Evolutionary conservation across 768 basidiomycete genomes (phyloP).

Genomic region (Tricholoma terreum): DNA sequence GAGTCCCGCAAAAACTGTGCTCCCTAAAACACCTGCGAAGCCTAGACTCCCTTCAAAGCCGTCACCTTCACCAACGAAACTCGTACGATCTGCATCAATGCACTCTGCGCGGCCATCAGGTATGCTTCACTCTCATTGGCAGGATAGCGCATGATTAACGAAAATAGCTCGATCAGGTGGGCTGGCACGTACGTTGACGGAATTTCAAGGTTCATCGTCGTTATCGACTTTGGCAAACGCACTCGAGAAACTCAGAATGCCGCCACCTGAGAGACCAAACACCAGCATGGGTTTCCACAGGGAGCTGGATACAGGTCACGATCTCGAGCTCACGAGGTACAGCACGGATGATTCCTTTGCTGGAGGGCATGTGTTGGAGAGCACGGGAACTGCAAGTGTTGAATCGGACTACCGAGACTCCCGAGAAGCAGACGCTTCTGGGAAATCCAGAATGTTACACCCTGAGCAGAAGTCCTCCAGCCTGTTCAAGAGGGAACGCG

Average conservation of each 20-base stretch:
- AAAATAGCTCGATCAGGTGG: slow-evolving; percentile 12
- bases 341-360: slow-evolving; percentile 11
- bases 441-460: background rate
- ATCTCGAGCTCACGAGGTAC: slow-evolving; percentile 7
- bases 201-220: slow-evolving; percentile 37
- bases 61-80: slow-evolving; percentile 30
- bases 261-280: slow-evolving; percentile 62
- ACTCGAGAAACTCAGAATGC: slow-evolving; percentile 66
- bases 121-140: slow-evolving; percentile 13
- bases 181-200: slow-evolving; percentile 24
- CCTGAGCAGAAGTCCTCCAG: background rate
- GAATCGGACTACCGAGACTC: slow-evolving; percentile 1
- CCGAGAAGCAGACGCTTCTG: background rate
- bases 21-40: slow-evolving; percentile 25
- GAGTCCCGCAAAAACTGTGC: slow-evolving; percentile 19
- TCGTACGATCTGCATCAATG: slow-evolving; percentile 30
- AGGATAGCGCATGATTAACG: background rate
- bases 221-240: slow-evolving; percentile 67
- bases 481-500: background rate
- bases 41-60: slow-evolving; percentile 14
- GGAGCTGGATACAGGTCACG: slow-evolving; percentile 25
- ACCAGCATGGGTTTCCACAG: slow-evolving; percentile 68
- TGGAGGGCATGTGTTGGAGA: background rate
- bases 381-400: background rate
- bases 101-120: slow-evolving; percentile 26